Conservation (phyloP, 768 basidiomycete species). For the Collybia sordida region DNA sequence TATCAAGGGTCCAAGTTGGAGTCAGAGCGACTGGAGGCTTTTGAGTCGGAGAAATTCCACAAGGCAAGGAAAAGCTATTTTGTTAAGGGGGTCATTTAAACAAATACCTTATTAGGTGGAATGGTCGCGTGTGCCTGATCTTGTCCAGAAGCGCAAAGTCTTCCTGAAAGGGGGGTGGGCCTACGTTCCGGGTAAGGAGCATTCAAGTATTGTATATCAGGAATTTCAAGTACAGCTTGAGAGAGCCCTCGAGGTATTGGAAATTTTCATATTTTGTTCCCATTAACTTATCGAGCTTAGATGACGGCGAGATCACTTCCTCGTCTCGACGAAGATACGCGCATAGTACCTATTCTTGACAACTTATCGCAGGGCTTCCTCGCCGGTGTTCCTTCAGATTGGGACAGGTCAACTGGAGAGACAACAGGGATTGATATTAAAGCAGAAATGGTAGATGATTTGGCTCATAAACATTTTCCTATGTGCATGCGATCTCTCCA, state of each 20-base stretch:
- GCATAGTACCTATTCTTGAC: slow-evolving; percentile 83
- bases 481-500: slow-evolving; percentile 94
- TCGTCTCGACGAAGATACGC: slow-evolving; percentile 91
- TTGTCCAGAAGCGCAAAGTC: slow-evolving; percentile 80
- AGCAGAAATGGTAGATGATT: slow-evolving; percentile 91
- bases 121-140: slow-evolving; percentile 94
- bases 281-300: slow-evolving; percentile 35
- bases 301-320: slow-evolving; percentile 84
- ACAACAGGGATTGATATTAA: slow-evolving; percentile 66
- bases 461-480: slow-evolving; percentile 89
- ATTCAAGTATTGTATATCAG: slow-evolving; percentile 83
- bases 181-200: slow-evolving; percentile 78
- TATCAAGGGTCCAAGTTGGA: slow-evolving; percentile 39
- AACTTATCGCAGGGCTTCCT: slow-evolving; percentile 94
- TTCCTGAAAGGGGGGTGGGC: slow-evolving; percentile 81
- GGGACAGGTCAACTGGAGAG: slow-evolving; percentile 56
- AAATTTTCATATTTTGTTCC: background rate
- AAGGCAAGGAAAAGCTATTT: slow-evolving; percentile 50
- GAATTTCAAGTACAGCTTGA: slow-evolving; percentile 78
- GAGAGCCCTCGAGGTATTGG: slow-evolving; percentile 71
- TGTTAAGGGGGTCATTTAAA: background rate
- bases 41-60: slow-evolving; percentile 63
- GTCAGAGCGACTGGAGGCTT: slow-evolving; percentile 27
- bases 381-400: slow-evolving; percentile 85
- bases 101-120: slow-evolving; percentile 59